A percentile compares a stretch with the other conserved stretches of the same genome.
Conservation (phyloP, 75 land plant species). For the Chamaecyparis obtusa region DNA sequence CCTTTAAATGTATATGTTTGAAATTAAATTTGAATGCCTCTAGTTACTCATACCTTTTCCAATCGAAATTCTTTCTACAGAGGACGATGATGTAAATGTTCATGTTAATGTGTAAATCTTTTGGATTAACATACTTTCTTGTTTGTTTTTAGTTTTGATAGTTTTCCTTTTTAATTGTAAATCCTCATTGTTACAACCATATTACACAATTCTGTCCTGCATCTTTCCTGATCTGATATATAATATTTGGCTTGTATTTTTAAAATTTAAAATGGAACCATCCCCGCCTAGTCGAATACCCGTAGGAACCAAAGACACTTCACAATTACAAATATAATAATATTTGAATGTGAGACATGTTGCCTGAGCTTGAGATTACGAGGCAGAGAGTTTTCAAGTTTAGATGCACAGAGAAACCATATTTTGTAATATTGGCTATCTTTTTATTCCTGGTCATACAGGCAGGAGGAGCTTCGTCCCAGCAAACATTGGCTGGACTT, state of each 20-base stretch:
- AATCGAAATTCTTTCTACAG: neutral
- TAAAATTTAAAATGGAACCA: neutral
- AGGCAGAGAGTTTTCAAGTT: neutral
- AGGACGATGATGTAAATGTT: neutral
- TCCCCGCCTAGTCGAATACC: neutral
- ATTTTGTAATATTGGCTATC: neutral
- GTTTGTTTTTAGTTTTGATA: too few relatives aligned
- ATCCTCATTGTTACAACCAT: too few relatives aligned
- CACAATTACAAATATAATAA: neutral
- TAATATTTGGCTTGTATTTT: neutral
- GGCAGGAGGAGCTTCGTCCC: conserved; percentile 59
- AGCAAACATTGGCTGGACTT: conserved; percentile 42
- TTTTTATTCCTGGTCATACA: neutral
- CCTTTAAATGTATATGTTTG: neutral
- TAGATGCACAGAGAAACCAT: neutral
- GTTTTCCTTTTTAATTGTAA: too few relatives aligned
- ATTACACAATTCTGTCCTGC: too few relatives aligned
- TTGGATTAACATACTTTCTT: too few relatives aligned
- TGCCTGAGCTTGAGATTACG: neutral
- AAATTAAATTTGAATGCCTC: neutral
- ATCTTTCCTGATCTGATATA: too few relatives aligned
- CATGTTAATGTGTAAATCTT: too few relatives aligned
- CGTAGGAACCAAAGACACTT: neutral
- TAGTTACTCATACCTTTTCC: neutral
- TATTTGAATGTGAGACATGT: neutral